Base-by-base conservation (phyloP, 805 yeast species). In the Komagataella mondaviorum region DNA sequence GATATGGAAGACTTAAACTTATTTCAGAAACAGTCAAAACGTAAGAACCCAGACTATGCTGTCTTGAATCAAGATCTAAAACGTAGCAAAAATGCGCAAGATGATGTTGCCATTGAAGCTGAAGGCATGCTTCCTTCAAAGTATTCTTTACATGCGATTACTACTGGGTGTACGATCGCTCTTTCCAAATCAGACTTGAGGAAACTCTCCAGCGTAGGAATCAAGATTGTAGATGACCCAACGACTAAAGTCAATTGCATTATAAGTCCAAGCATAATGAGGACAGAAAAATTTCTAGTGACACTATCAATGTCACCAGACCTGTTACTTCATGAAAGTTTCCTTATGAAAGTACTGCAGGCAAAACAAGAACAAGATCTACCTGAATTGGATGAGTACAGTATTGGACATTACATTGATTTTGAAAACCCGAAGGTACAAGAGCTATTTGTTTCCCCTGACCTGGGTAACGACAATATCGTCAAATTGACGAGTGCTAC, bases 231-330 rank as follows among this genome's bases (percentile, higher is more conserved):
- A 1, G 66, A 64, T 2, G 63, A 69, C 16, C 66, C 71, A 12
- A 77, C 74, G 3, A 70, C 70, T 6, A 65, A 70, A 16, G 54
- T 76, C 6, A 71, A 70, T 48, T 63, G 72, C 47, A 77, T 85
- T 8, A 77, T 90, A 8, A 90, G 97, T 0, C 96, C 97, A 1
- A 80, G 80, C 54, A 72, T 85, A n/a, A 62, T 85, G 58, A 71
- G 97, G 56, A 91, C 98, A 0, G 96, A 85, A 53, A 93, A 91
- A 66, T 90, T 91, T 59, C 71, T 91, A 51, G 75, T 77, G 46
- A 80, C 89, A 18, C 66, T 89, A 49, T 78, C 88, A 50, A 71
- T 71, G 46, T 80, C 72, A 48, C 75, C 78, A 7, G 64, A 67
- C n/a, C 65, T 70, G 51, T 75, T 81, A 3, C 56, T 85, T 1